Evolutionary conservation across 1,139 yeast species (phyloP).

Genomic region (Suhomyces panamericanus): DNA sequence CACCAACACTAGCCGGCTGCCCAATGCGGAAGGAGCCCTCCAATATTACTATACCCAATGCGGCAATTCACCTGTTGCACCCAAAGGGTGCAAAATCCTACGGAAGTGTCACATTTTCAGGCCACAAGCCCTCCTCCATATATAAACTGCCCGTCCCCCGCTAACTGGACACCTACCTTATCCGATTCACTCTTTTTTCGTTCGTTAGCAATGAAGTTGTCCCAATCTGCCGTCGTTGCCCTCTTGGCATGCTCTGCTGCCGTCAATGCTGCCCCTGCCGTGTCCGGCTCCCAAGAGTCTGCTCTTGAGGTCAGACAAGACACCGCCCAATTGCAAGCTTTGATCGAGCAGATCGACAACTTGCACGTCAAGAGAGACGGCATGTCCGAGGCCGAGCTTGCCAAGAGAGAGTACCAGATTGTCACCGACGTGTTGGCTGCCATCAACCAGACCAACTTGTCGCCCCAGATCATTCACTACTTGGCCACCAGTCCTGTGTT

Average conservation of each 20-base stretch:
- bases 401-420: conserved; percentile 31
- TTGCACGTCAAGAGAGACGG: conserved; percentile 35
- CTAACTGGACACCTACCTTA: background rate
- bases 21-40: conserved; percentile 2
- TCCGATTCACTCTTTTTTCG: conserved; percentile 5
- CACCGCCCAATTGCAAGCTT: conserved; percentile 21
- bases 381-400: conserved; percentile 21
- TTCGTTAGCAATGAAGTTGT: conserved; percentile 26
- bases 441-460: conserved; percentile 39
- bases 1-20: background rate
- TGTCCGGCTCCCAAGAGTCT: conserved; percentile 9
- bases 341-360: conserved; percentile 12
- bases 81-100: conserved; percentile 8
- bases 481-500: conserved; percentile 37
- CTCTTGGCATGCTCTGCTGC: conserved; percentile 29
- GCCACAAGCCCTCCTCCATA: background rate
- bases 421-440: conserved; percentile 46
- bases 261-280: conserved; percentile 33
- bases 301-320: conserved; percentile 20
- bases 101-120: background rate
- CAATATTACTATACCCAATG: conserved; percentile 7
- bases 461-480: conserved; percentile 39
- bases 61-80: conserved; percentile 4
- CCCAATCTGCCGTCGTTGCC: conserved; percentile 30
- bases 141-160: background rate